phyloP scores from a whole-genome alignment of 2,329 filamentous ascomycete genomes.

The Alternaria tenuissima region DNA sequence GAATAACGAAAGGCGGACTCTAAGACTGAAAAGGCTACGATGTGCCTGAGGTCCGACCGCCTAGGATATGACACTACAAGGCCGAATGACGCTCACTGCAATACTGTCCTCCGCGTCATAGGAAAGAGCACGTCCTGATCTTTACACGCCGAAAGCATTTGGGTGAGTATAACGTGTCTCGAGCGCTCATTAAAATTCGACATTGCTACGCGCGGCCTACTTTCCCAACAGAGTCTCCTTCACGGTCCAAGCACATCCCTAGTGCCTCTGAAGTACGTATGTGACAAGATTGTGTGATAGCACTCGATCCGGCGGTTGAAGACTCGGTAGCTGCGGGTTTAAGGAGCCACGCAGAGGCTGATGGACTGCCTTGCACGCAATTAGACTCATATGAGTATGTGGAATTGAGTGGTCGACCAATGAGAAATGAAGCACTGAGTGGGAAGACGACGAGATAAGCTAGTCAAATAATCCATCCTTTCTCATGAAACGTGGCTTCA shows the following conservation, averaged over 20 bases:
- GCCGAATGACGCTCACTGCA: rapidly evolving
- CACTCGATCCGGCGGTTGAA: background rate
- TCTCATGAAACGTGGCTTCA: background rate
- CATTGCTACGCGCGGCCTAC: background rate
- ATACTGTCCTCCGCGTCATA: background rate
- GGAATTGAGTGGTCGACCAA: background rate
- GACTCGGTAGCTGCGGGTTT: background rate
- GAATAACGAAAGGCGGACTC: background rate
- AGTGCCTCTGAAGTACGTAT: background rate
- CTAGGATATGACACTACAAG: background rate
- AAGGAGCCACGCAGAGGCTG: rapidly evolving
- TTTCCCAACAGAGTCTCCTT: background rate
- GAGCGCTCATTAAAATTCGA: background rate
- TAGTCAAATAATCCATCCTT: background rate
- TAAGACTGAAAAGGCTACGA: background rate
- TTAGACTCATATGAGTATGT: background rate
- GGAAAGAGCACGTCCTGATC: background rate
- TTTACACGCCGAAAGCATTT: background rate
- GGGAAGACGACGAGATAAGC: background rate
- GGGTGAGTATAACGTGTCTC: background rate
- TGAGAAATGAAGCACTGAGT: background rate
- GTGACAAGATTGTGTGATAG: background rate
- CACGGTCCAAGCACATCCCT: background rate
- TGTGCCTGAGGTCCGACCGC: background rate
- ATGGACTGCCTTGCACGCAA: background rate